phyloP scores from a whole-genome alignment of 305 asterid species.

The Plantago coronopus region DNA sequence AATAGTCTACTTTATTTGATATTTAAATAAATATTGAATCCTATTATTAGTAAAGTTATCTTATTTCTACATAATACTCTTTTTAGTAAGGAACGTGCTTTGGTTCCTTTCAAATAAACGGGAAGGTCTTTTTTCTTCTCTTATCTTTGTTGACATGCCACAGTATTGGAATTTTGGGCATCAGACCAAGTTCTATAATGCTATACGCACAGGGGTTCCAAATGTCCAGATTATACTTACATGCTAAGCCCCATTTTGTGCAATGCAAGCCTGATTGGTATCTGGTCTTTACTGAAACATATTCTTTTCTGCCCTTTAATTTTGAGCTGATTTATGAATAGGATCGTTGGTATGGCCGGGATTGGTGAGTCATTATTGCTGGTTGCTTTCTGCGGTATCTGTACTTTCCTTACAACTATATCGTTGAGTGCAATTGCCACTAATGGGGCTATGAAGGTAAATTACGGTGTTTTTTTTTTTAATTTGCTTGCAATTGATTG shows the following conservation, averaged over 20 bases:
- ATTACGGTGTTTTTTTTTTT: constrained; percentile 6
- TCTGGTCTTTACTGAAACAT: neutral
- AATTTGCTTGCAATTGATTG: constrained; percentile 4
- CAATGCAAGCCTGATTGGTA: neutral
- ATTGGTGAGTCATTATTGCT: constrained; percentile 84
- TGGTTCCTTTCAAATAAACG: too few relatives aligned
- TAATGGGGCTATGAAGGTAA: constrained; percentile 98
- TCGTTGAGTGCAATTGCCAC: constrained; percentile 97
- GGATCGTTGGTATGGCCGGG: constrained; percentile 99
- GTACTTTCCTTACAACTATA: constrained; percentile 91
- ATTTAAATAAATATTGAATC: too few relatives aligned
- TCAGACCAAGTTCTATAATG: neutral
- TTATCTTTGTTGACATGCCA: too few relatives aligned
- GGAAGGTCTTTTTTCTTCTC: too few relatives aligned
- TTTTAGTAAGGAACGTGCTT: too few relatives aligned
- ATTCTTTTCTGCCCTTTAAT: constrained; percentile 16
- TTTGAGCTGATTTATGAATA: constrained; percentile 27
- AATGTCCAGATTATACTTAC: neutral
- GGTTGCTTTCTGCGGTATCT: constrained; percentile 86
- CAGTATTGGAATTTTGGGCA: constrained; percentile 1
- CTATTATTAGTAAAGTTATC: too few relatives aligned
- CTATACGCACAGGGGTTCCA: neutral
- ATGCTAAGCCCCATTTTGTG: too few relatives aligned
- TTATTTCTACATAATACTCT: too few relatives aligned
- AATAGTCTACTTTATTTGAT: too few relatives aligned